phyloP scores from a whole-genome alignment of 179 eudicot species.

The Monotropa hypopitys region DNA sequence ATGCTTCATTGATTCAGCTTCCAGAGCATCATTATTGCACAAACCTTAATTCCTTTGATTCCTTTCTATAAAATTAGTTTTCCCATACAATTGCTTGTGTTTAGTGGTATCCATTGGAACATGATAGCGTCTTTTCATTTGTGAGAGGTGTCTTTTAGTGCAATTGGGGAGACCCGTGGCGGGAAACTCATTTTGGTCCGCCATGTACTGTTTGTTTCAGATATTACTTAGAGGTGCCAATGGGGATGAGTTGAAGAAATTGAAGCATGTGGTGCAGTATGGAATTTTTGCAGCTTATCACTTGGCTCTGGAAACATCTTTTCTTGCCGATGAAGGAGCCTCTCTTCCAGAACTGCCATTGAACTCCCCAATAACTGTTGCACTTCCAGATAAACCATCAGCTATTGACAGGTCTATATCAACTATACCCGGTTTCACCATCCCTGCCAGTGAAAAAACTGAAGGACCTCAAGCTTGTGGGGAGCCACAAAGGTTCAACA shows the following conservation, averaged over 20 bases:
- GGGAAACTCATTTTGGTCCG: neutral
- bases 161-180: neutral
- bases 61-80: neutral
- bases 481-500: constrained; percentile 26
- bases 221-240: constrained; percentile 85
- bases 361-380: constrained; percentile 63
- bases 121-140: neutral
- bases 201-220: constrained; percentile 23
- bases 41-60: neutral
- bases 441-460: constrained; percentile 33
- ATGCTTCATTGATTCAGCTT: too few relatives aligned
- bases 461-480: constrained; percentile 23
- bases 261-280: constrained; percentile 93
- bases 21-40: too few relatives aligned
- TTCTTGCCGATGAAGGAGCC: constrained; percentile 99
- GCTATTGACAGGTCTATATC: constrained; percentile 71
- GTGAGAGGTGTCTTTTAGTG: neutral
- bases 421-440: constrained; percentile 44
- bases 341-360: constrained; percentile 71
- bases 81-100: neutral
- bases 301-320: constrained; percentile 95
- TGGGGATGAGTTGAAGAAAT: constrained; percentile 88
- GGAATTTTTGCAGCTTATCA: constrained; percentile 97
- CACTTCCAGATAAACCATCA: constrained; percentile 70
- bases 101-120: neutral